Percentiles rank a stretch among this genome's conserved stretches.
phyloP scores from a whole-genome alignment of 208 protist species.

The Angomonas desouzai region DNA sequence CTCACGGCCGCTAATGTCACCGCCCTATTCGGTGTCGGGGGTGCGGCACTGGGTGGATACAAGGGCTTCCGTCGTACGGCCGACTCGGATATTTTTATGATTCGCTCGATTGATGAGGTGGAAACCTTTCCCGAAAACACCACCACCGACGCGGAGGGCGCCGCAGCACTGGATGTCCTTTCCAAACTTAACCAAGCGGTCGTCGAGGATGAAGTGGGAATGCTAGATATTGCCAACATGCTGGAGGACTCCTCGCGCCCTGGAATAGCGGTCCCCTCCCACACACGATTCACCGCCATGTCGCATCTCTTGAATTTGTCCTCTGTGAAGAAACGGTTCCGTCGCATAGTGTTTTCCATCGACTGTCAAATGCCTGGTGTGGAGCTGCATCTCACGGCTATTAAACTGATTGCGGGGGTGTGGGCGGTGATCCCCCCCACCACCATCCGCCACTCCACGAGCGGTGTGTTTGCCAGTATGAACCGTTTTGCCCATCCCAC shows the following conservation, averaged over 20 bases:
- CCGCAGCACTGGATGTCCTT: constrained; percentile 7
- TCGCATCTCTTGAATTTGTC: constrained; percentile 28
- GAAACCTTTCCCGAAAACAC: constrained; percentile 34
- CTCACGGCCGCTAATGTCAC: constrained; percentile 67
- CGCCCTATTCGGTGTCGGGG: constrained; percentile 64
- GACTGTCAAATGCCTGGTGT: constrained; percentile 39
- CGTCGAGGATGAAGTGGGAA: constrained; percentile 8
- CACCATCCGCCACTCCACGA: constrained; percentile 24
- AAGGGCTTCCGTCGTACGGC: constrained; percentile 64
- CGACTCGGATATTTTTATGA: constrained; percentile 56
- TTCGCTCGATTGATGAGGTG: constrained; percentile 61
- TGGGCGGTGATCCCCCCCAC: constrained; percentile 64
- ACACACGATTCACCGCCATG: constrained; percentile 63
- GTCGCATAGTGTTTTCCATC: constrained; percentile 56
- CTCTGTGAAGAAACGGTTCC: constrained; percentile 37
- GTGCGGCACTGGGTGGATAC: constrained; percentile 71
- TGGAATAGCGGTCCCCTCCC: constrained; percentile 55
- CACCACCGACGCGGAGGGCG: neutral
- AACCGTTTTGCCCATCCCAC: constrained; percentile 74
- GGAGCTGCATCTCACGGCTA: constrained; percentile 51
- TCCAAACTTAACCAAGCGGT: constrained; percentile 17
- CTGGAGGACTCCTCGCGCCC: constrained; percentile 45
- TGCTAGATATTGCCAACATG: constrained; percentile 29
- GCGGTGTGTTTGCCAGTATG: constrained; percentile 52
- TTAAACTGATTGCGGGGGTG: constrained; percentile 53